These are phyloP conservation scores for Dothiorella sarmentorum DNA, from an alignment of 2,329 filamentous ascomycete species.

Conservation along the genomic window DNA sequence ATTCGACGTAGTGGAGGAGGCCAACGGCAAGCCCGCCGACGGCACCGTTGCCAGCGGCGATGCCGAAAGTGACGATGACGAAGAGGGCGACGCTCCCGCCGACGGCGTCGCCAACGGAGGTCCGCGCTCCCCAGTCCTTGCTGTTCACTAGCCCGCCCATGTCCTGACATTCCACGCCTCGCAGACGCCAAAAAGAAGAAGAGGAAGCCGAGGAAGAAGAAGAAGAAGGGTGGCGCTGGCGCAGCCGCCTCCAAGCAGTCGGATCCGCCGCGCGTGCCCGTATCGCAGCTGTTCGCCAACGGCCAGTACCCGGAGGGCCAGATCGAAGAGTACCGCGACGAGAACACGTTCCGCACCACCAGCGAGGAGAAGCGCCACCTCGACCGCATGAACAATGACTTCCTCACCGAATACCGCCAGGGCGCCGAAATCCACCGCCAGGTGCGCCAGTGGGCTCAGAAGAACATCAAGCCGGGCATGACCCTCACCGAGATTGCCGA, in stretches of 20 bases:
- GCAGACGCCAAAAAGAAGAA: conserved; percentile 75
- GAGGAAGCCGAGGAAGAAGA: conserved; percentile 73
- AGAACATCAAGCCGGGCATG: conserved; percentile 77
- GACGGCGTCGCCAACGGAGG: conserved; percentile 29
- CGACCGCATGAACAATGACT: conserved; percentile 76
- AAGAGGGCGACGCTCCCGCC: conserved; percentile 48
- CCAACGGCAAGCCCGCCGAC: conserved; percentile 31
- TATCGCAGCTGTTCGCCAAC: conserved; percentile 71
- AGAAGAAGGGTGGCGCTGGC: conserved; percentile 49
- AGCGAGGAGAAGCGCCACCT: conserved; percentile 80
- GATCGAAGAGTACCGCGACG: conserved; percentile 72
- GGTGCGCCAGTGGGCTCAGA: conserved; percentile 78
- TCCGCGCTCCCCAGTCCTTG: conserved; percentile 13
- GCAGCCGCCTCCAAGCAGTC: conserved; percentile 61
- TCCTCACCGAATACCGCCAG: conserved; percentile 75
- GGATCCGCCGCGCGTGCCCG: conserved; percentile 69
- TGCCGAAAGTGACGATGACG: conserved; percentile 50
- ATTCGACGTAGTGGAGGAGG: conserved; percentile 33
- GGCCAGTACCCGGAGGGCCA: conserved; percentile 72
- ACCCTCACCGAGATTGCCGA: conserved; percentile 77
- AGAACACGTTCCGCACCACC: conserved; percentile 76
- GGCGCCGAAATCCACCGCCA: conserved; percentile 87
- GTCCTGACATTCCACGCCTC: conserved; percentile 20
- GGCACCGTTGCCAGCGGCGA: conserved; percentile 28
- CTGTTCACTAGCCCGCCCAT: not conserved